Evolutionary conservation across 768 basidiomycete genomes (phyloP).

Genomic region (Suillus plorans): DNA sequence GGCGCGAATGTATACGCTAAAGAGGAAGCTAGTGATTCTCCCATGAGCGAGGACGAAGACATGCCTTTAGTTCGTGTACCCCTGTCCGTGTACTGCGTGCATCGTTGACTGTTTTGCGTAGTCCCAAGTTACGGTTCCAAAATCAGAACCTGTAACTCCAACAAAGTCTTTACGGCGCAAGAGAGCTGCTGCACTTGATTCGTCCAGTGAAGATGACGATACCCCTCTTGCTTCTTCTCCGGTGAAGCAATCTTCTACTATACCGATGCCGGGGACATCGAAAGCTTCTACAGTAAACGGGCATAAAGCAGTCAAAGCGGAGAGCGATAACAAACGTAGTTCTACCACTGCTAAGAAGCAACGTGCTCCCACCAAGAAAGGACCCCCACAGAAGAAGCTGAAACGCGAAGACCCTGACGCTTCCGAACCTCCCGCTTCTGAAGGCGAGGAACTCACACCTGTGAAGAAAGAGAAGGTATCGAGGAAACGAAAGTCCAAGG

Average conservation of each 20-base stretch:
- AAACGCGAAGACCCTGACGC: slow-evolving; percentile 45
- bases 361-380: slow-evolving; percentile 42
- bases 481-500: slow-evolving; percentile 43
- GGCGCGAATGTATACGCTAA: slow-evolving; percentile 44
- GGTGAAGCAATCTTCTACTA: slow-evolving; percentile 47
- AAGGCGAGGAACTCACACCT: slow-evolving; percentile 34
- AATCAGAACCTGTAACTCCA: slow-evolving; percentile 26
- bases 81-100: slow-evolving; percentile 2
- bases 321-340: slow-evolving; percentile 43
- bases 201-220: slow-evolving; percentile 65
- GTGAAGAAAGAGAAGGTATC: slow-evolving; percentile 24
- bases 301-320: slow-evolving; percentile 33
- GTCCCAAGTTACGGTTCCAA: slow-evolving; percentile 58
- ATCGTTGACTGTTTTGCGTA: slow-evolving; percentile 29
- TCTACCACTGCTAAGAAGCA: slow-evolving; percentile 45
- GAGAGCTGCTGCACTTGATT: slow-evolving; percentile 53
- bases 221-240: slow-evolving; percentile 71
- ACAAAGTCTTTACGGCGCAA: slow-evolving; percentile 40
- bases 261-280: slow-evolving; percentile 42
- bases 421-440: slow-evolving; percentile 25
- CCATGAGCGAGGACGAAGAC: slow-evolving; percentile 72
- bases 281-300: slow-evolving; percentile 41
- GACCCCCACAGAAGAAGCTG: slow-evolving; percentile 64
- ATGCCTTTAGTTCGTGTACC: slow-evolving; percentile 60
- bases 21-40: slow-evolving; percentile 39